Conservation (phyloP, 768 basidiomycete genomes). For the Psilocybe sp. region DNA sequence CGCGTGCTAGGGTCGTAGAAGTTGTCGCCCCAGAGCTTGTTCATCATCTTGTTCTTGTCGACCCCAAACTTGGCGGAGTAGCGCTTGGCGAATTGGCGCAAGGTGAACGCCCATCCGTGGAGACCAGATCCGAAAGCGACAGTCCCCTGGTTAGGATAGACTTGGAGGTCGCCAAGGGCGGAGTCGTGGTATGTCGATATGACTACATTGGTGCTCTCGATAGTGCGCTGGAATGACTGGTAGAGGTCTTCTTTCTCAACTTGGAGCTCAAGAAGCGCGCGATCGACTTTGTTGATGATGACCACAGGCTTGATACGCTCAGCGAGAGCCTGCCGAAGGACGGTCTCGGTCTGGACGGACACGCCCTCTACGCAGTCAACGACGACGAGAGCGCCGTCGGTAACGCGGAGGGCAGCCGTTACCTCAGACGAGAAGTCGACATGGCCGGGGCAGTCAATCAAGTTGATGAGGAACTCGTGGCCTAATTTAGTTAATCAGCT, state of each 20-base stretch:
- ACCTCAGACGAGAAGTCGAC: slow-evolving; percentile 99
- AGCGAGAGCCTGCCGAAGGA: slow-evolving; percentile 91
- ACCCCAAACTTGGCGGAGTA: slow-evolving; percentile 99
- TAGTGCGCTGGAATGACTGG: slow-evolving; percentile 96
- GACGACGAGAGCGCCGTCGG: slow-evolving; percentile 97
- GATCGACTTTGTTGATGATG: slow-evolving; percentile 99
- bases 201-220: slow-evolving; percentile 98
- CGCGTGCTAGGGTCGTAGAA: slow-evolving; percentile 96
- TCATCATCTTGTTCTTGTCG: slow-evolving; percentile 98
- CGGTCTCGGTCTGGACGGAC: slow-evolving; percentile 98
- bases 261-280: slow-evolving; percentile 97
- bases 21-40: slow-evolving; percentile 98
- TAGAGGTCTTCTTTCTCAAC: slow-evolving; percentile 95
- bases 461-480: slow-evolving; percentile 97
- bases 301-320: slow-evolving; percentile 99
- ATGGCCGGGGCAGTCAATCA: slow-evolving; percentile 99
- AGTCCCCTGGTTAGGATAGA: slow-evolving; percentile 97
- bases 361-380: slow-evolving; percentile 99
- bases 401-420: slow-evolving; percentile 96
- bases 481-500: slow-evolving; percentile 38
- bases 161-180: slow-evolving; percentile 96
- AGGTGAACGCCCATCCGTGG: slow-evolving; percentile 99
- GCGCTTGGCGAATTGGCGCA: slow-evolving; percentile 91
- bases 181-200: slow-evolving; percentile 95
- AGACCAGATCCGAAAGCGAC: slow-evolving; percentile 99